These are phyloP conservation scores for Apiospora rasikravindrae DNA, from an alignment of 2,329 filamentous ascomycete genomes.

Conservation along the genomic window DNA sequence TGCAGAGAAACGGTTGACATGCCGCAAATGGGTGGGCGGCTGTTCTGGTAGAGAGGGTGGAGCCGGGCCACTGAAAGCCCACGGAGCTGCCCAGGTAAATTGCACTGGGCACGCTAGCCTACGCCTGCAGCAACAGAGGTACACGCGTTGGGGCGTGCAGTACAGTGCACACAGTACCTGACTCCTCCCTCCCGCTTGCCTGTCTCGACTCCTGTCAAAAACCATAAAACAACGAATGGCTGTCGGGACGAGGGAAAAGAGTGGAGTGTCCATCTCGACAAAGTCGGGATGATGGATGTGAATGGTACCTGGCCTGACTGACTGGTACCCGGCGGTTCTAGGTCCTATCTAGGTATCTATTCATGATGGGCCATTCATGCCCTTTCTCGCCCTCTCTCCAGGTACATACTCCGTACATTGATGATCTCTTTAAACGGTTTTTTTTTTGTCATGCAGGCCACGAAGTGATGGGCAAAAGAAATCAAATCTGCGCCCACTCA, in stretches of 20 bases:
- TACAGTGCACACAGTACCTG: neutral
- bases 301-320: neutral
- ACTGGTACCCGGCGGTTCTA: neutral
- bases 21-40: neutral
- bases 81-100: slow-evolving; percentile 5
- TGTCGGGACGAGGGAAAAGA: slow-evolving; percentile 5
- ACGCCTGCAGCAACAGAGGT: neutral
- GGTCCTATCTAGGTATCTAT: neutral
- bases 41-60: slow-evolving; percentile 9
- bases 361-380: neutral
- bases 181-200: neutral
- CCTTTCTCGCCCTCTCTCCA: neutral
- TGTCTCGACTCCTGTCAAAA: slow-evolving; percentile 9
- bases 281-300: neutral
- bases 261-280: slow-evolving; percentile 8
- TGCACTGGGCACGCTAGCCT: slow-evolving; percentile 9
- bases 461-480: neutral
- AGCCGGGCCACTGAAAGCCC: slow-evolving; percentile 4
- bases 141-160: neutral
- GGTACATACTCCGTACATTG: neutral
- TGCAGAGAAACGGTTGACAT: slow-evolving; percentile 5
- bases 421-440: neutral
- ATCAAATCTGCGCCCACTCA: neutral
- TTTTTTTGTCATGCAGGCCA: slow-evolving; percentile 8
- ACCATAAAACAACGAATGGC: slow-evolving; percentile 12